A percentile compares a stretch with the other conserved stretches of the same genome.
Conservation (phyloP, 1,139 yeast species). For the Zygosaccharomyces pseudobailii region DNA sequence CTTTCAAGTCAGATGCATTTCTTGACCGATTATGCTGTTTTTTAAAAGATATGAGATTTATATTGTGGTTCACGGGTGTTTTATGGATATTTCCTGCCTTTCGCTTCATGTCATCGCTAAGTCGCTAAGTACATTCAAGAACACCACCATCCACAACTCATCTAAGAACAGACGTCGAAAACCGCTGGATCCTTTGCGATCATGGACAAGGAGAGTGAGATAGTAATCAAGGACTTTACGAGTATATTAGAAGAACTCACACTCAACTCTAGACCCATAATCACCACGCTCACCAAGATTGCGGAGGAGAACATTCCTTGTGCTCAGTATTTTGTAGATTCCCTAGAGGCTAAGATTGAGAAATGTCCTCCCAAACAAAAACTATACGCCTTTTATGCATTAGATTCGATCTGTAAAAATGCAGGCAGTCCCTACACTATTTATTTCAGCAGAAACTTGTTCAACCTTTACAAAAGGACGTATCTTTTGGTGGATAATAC, state of each 20-base stretch:
- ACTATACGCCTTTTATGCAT: conserved; percentile 71
- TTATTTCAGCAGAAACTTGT: conserved; percentile 46
- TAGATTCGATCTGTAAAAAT: conserved; percentile 91
- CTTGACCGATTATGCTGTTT: no score
- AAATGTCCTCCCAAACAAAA: conserved; percentile 78
- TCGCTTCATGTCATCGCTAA: background rate
- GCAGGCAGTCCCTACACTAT: conserved; percentile 85
- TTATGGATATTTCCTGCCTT: background rate
- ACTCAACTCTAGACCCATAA: conserved; percentile 85
- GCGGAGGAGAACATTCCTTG: conserved; percentile 78
- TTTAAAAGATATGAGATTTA: background rate
- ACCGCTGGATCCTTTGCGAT: background rate
- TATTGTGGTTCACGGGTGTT: conserved; percentile 1
- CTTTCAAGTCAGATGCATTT: background rate
- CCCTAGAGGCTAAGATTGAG: conserved; percentile 60
- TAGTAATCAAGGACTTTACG: conserved; percentile 28
- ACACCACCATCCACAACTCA: background rate
- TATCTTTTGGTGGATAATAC: conserved; percentile 73
- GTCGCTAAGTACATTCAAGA: background rate
- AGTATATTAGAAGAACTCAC: conserved; percentile 61
- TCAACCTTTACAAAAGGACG: conserved; percentile 58
- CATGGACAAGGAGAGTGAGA: conserved; percentile 27
- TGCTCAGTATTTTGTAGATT: conserved; percentile 73
- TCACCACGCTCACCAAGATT: conserved; percentile 75
- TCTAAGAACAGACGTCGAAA: background rate